phyloP scores from a whole-genome alignment of 352 stramenopile species.

The Phytophthora sojae region DNA sequence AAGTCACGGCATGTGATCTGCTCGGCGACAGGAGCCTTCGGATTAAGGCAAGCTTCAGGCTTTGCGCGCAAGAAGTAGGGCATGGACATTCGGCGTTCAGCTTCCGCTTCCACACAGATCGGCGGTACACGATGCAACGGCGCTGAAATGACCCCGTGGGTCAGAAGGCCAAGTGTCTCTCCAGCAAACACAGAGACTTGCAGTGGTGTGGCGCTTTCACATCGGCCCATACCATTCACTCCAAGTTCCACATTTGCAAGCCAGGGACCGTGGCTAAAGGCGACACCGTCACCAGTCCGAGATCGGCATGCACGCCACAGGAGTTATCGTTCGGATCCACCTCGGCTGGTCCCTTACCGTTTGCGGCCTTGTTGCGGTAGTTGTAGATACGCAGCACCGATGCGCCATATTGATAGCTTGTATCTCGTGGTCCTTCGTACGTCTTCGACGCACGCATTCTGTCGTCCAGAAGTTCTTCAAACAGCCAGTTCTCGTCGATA shows the following conservation, averaged over 20 bases:
- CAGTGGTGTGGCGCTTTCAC: conserved; percentile 60
- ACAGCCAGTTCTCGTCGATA: conserved; percentile 67
- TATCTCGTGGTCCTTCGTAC: conserved; percentile 44
- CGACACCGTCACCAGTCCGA: conserved; percentile 83
- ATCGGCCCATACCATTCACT: conserved; percentile 83
- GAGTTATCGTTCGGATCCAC: conserved; percentile 68
- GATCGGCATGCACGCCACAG: conserved; percentile 80
- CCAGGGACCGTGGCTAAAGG: conserved; percentile 79
- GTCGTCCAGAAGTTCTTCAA: conserved; percentile 77
- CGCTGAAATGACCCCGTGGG: conserved; percentile 74
- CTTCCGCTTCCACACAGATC: conserved; percentile 65
- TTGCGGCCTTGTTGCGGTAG: conserved; percentile 75
- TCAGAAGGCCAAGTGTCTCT: conserved; percentile 78
- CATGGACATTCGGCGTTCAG: conserved; percentile 86
- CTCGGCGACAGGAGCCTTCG: conserved; percentile 34
- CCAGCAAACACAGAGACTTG: conserved; percentile 87
- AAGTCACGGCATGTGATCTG: conserved; percentile 82
- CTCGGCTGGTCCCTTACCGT: conserved; percentile 4
- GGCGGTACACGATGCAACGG: conserved; percentile 82
- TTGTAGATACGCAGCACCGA: conserved; percentile 89
- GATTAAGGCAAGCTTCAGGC: conserved; percentile 70
- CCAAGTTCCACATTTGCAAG: conserved; percentile 89
- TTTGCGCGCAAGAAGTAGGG: conserved; percentile 79
- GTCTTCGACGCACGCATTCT: conserved; percentile 38
- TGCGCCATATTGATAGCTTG: conserved; percentile 78